Evolutionary conservation across 2,329 filamentous ascomycete species (phyloP), one percentile per base, ranked within the genome.

Genomic region (Trichoderma koningii): DNA sequence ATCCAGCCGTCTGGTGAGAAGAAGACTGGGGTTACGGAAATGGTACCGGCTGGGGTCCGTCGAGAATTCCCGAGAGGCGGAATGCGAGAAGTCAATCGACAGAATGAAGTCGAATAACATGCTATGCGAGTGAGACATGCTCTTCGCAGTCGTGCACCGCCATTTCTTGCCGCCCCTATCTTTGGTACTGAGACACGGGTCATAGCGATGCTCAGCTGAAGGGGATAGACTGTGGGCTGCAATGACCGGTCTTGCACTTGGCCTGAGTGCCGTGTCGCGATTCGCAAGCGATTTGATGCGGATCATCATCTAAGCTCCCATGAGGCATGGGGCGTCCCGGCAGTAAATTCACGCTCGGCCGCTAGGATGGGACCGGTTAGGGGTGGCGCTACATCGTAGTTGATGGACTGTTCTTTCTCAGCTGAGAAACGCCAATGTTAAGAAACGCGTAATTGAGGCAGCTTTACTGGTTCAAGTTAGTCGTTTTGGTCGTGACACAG

Each of bases 371-470:
- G 38, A 47, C 6, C 38, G 34, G 60, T 45, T 63, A 63, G 60
- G 47, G 60, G 41, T 47, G 50, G 60, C 50, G 48, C 28, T 63
- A 19, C 26, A 30, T 52, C n/a, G n/a, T 34, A 23, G 48, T n/a
- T 47, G 60, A 47, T 42, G 41, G 50, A 41, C 50, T 63, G 51
- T 30, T 28, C 44, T 38, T 55, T 23, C 48, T 55, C 60, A 63
- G 60, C 60, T 63, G 60, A 53, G 47, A 45, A 14, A 47, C 60
- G 60, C 59, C 48, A 62, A 30, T 45, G 28, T 45, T 23, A n/a
- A 57, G 41, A 12, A 28, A 34, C 19, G 38, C 5, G 44, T 21
- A 23, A 51, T 41, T 14, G 34, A 23, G 10, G 34, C 26, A 30
- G 17, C 57, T 23, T 56, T 55, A 19, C 48, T 26, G 10, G 19